Base-by-base conservation (phyloP, 768 basidiomycete species). In the Lentinula detonsa region DNA sequence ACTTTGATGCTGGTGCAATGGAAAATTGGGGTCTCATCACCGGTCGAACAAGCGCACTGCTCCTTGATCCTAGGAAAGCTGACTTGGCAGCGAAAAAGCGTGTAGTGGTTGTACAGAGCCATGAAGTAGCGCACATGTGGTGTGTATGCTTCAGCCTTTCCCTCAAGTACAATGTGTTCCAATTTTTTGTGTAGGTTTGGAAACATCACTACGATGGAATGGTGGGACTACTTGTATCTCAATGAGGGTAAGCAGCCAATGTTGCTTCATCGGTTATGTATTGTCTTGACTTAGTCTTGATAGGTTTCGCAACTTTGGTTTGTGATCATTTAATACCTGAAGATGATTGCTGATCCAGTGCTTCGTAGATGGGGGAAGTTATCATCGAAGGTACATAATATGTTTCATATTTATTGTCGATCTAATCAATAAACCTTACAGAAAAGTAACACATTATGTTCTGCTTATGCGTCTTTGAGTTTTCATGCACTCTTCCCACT, bases 11-110 rank as follows among this genome's bases (percentile, higher is more conserved):
- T 2, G 87, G 80, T 42, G 81, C 82, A 7, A 87, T 88, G 88
- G 88, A 90, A 71, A 87, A 86, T 67, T 86, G 83, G 84, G 86
- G 86, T 15, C 71, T 90, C 46, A 89, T 91, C 69, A 87, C 84
- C 16, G 89, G 88, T 15, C 74, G 88, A 35, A 88, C 87, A 1
- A 78, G 75, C n/a, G 83, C 82, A 10, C 88, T 85, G 69, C 73
- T 90, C 28, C 77, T 83, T 61, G 82, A 91, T 67, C 75, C 78
- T 11, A 75, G 83, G 71, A 82, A 76, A 61, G 75, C 77, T n/a
- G 83, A 84, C 59, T 68, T 87, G 61, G 73, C 71, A 9, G 82
- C 77, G 48, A 83, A 82, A 76, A 86, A 88, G 72, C 72, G 77
- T 5, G 78, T 89, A 43, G 84, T 86, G 1, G 72, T 73, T 11